Evolutionary conservation across 2,329 filamentous ascomycete genomes (phyloP), one percentile per base, ranked within the genome.

Genomic region (Aspergillus intermedius): DNA sequence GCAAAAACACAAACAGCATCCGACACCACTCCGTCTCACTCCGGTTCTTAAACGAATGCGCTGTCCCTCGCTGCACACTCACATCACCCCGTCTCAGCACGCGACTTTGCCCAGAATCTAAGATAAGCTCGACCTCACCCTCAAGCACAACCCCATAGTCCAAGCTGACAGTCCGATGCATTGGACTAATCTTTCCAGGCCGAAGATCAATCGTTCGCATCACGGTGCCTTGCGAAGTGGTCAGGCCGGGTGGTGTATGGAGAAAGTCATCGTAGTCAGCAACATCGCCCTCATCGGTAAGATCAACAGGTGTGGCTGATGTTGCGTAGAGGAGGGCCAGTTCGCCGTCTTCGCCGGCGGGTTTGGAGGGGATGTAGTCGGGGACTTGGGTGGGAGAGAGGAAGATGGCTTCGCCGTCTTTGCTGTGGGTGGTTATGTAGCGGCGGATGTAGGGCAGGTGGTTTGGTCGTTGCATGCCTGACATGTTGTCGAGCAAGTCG

Each of bases 101-200:
- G 5, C 61, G 57, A 34, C 46, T 60, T 45, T 66, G 60, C 21
- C 69, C 69, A 2, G 60, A 65, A 47, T 71, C 67, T 30, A 72
- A 48, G 2, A 64, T 51, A 6, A 71, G 49, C 51, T 70, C 67
- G 10, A 69, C 59, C 35, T 65, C 60, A 0, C 69, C 68, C 28
- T 70, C 66, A 6, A 72, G 25, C 1, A 71, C 60, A 21, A 70
- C 58, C 5, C 67, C 65, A 49, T 67, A 71, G 44, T 71, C 68
- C 7, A 72, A 10, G 37, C 61, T 66, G 2, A 69, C 56, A 2
- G 68, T 68, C 1, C 68, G 59, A 53, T 72, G 67, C 62, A 70
- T 67, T 0, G 66, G 66, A 0, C 57, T 65, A 4, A 52, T 49
- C 39, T 60, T 60, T 2, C 64, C 62, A 0, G 69, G 69, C 13